Base-by-base conservation (phyloP, 2,329 filamentous ascomycete species). In the Phaeophleospora eucalypticola region DNA sequence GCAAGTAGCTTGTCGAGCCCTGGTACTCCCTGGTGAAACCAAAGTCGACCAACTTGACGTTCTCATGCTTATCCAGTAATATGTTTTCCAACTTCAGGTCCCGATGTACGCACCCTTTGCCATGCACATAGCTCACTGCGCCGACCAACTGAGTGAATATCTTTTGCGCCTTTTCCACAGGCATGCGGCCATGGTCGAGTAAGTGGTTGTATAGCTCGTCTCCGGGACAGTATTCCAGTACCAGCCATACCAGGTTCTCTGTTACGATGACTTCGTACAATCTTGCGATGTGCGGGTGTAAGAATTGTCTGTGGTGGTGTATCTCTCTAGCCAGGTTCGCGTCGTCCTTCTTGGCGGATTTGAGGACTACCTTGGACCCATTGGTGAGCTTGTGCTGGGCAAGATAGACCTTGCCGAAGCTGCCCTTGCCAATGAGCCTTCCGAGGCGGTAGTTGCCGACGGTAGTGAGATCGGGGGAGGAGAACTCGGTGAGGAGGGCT, bases 201-300 rank as follows among this genome's bases (percentile, higher is more conserved):
- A 98, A 82, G 69, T 97, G 90, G 67, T 97, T 94, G 75, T 97
- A 98, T 16, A 98, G 77, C 71, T 98, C 93, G 70, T 97, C 93
- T 50, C 93, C 90, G 53, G 88, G 85, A 70, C 93, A 98, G 67
- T 95, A 98, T 72, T 98, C 93, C 61, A 98, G 74, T 21, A 94
- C 93, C 63, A 98, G 78, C 93, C 93, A 98, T 43, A 98, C 94
- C 67, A 97, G 70, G 41, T 76, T 83, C 71, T 98, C 93, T 1
- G 93, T 98, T 53, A 98, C 90, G 60, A 98, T 95, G 50, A 98
- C 91, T 74, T 98, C 93, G 74, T 98, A 97, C 17, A 98, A 76
- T 41, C 93, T 82, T 37, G 93, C 90, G 61, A 98, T 98, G 71
- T 98, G 93, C 17, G 93, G 93, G 65, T 98, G 93, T 56, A 95